phyloP scores from a whole-genome alignment of 371 early-diverging fungal genomes.

The Blastocladiella emersonii region DNA sequence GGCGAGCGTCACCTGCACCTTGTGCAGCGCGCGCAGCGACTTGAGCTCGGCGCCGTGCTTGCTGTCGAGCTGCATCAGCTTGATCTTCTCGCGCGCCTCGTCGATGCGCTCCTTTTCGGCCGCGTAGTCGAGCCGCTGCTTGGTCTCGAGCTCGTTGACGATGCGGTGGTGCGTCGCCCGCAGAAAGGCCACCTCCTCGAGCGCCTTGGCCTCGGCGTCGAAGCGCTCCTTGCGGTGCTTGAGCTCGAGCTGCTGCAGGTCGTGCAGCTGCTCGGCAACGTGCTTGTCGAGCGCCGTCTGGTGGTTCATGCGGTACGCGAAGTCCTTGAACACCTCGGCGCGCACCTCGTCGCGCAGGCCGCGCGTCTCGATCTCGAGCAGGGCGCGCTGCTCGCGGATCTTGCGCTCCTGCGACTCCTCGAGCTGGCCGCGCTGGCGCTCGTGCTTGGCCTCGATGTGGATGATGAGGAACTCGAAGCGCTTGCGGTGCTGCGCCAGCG shows the following conservation, averaged over 20 bases:
- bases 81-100: not conserved
- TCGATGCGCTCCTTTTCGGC: not conserved
- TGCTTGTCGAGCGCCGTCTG: constrained; percentile 17
- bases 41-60: not conserved
- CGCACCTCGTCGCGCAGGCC: constrained; percentile 17
- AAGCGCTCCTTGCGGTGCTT: constrained; percentile 20
- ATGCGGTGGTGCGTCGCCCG: constrained; percentile 5
- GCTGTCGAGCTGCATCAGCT: not conserved
- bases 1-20: not conserved
- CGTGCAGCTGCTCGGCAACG: constrained; percentile 21
- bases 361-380: constrained; percentile 16
- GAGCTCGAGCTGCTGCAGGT: constrained; percentile 20
- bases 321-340: constrained; percentile 13
- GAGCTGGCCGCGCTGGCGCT: constrained; percentile 17
- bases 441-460: constrained; percentile 16
- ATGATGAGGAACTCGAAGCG: constrained; percentile 11
- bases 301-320: constrained; percentile 14
- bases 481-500: constrained; percentile 8
- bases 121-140: not conserved
- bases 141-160: not conserved
- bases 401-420: constrained; percentile 16
- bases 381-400: constrained; percentile 9
- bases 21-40: not conserved
- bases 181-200: constrained; percentile 8
- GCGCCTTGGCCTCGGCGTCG: constrained; percentile 15